Evolutionary conservation across 352 stramenopile species (phyloP).

Genomic region (Pythium monospermum): DNA sequence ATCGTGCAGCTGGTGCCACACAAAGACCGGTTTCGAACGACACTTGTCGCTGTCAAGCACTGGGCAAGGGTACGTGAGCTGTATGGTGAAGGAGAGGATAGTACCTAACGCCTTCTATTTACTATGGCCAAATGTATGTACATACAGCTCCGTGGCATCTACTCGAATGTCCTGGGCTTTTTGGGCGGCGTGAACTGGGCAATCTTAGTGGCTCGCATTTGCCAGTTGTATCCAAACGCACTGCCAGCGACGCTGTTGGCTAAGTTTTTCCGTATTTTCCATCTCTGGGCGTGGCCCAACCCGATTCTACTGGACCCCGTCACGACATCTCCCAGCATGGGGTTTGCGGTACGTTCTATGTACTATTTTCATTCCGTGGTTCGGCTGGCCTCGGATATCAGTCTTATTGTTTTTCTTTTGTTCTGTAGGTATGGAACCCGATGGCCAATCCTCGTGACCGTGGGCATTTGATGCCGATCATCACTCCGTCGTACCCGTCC

Average conservation of each 20-base stretch:
- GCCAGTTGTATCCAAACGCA: conserved; percentile 87
- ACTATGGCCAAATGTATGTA: too few relatives aligned
- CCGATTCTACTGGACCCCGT: conserved; percentile 85
- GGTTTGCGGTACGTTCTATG: conserved; percentile 47
- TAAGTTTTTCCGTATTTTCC: conserved; percentile 95
- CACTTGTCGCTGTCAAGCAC: conserved; percentile 89
- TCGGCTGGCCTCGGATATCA: too few relatives aligned
- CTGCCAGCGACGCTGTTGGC: conserved; percentile 84
- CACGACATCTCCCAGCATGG: conserved; percentile 41
- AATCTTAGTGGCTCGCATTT: conserved; percentile 96
- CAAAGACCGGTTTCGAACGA: conserved; percentile 81
- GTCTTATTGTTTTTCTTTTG: too few relatives aligned
- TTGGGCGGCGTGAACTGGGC: conserved; percentile 98
- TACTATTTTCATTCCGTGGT: background rate
- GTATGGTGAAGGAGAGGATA: conserved; percentile 4
- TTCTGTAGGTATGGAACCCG: conserved; percentile 83
- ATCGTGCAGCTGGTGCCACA: conserved; percentile 91
- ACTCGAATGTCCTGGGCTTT: conserved; percentile 99
- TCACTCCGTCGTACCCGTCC: conserved; percentile 96
- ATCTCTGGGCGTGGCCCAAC: conserved; percentile 95
- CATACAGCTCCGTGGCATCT: conserved; percentile 91
- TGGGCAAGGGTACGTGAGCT: conserved; percentile 65
- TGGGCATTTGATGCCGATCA: conserved; percentile 97
- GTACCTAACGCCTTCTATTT: conserved; percentile 2
- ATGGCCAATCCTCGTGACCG: conserved; percentile 80